Percentiles rank a stretch among this genome's conserved stretches.
Conservation (phyloP, 495 filamentous ascomycete species). For the Physcia stellaris region DNA sequence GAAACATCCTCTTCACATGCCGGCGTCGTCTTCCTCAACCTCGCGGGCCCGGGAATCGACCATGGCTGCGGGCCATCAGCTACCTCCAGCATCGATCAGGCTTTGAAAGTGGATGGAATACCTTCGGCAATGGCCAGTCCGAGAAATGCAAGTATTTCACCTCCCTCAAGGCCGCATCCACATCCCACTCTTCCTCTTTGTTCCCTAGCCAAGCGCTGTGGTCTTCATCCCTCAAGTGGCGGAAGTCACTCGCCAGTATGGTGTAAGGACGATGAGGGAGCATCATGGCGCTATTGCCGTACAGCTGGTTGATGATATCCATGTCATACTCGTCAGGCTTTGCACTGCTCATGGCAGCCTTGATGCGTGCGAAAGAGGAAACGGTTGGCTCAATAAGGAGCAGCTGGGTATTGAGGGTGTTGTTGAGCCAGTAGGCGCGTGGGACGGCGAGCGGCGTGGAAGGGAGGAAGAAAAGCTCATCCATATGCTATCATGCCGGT, state of each 20-base stretch:
- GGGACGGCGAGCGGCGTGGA: conserved; percentile 45
- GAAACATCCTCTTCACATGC: conserved; percentile 48
- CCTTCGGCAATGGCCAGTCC: conserved; percentile 63
- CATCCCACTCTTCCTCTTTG: conserved; percentile 51
- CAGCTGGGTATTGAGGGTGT: conserved; percentile 45
- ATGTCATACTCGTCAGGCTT: conserved; percentile 42
- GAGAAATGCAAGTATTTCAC: conserved; percentile 71
- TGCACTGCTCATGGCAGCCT: conserved; percentile 24
- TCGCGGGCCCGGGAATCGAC: too few species aligned
- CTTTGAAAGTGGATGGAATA: too few species aligned
- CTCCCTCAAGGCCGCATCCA: conserved; percentile 44
- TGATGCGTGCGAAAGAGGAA: conserved; percentile 36
- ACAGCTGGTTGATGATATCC: conserved; percentile 62
- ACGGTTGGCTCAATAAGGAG: conserved; percentile 51
- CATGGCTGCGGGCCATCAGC: conserved; percentile 41
- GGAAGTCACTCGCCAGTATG: conserved; percentile 58
- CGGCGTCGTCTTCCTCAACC: too few species aligned
- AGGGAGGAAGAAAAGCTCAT: conserved; percentile 63
- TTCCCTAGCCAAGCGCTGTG: conserved; percentile 52
- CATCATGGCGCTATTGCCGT: conserved; percentile 49
- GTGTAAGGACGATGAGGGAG: conserved; percentile 65
- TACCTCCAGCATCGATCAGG: too few species aligned
- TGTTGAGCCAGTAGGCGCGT: conserved; percentile 56
- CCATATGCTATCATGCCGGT: conserved; percentile 40
- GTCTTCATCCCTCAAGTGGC: conserved; percentile 24